Conservation (phyloP, 768 basidiomycete genomes). For the Zangia roseola region DNA sequence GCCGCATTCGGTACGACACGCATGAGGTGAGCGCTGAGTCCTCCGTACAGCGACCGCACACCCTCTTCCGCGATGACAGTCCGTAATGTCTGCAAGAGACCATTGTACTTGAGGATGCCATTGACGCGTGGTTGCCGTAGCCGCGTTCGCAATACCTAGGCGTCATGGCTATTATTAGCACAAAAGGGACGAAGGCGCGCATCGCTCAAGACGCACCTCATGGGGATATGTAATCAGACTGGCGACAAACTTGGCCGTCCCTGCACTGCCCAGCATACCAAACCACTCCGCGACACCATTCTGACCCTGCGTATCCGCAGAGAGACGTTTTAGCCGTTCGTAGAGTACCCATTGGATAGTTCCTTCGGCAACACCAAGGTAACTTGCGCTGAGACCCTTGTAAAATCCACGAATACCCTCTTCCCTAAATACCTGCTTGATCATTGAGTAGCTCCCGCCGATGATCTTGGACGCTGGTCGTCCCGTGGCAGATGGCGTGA, state of each 20-base stretch:
- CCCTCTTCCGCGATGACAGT: slow-evolving; percentile 92
- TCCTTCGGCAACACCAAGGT: slow-evolving; percentile 93
- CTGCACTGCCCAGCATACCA: slow-evolving; percentile 87
- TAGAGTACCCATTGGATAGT: slow-evolving; percentile 98
- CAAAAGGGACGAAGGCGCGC: not conserved
- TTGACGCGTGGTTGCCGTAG: slow-evolving; percentile 84
- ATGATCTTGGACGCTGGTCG: slow-evolving; percentile 30
- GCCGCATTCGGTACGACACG: slow-evolving; percentile 96
- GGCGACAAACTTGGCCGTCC: slow-evolving; percentile 90
- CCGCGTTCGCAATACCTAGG: slow-evolving; percentile 86
- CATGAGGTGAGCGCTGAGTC: slow-evolving; percentile 92
- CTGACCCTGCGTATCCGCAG: slow-evolving; percentile 48
- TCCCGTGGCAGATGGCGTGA: not conserved
- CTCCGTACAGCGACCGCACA: slow-evolving; percentile 80
- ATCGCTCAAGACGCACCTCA: slow-evolving; percentile 59
- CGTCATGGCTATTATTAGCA: slow-evolving; percentile 1
- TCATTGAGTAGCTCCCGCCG: slow-evolving; percentile 58
- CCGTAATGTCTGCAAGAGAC: slow-evolving; percentile 79
- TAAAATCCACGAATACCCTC: slow-evolving; percentile 91
- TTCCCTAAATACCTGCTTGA: slow-evolving; percentile 70
- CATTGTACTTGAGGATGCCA: slow-evolving; percentile 80
- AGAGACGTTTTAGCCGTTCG: slow-evolving; percentile 82
- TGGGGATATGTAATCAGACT: slow-evolving; percentile 97
- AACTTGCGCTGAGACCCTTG: slow-evolving; percentile 92
- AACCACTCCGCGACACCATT: slow-evolving; percentile 66